Base-by-base conservation (phyloP, 768 basidiomycete genomes). In the Trametes cinnabarina region DNA sequence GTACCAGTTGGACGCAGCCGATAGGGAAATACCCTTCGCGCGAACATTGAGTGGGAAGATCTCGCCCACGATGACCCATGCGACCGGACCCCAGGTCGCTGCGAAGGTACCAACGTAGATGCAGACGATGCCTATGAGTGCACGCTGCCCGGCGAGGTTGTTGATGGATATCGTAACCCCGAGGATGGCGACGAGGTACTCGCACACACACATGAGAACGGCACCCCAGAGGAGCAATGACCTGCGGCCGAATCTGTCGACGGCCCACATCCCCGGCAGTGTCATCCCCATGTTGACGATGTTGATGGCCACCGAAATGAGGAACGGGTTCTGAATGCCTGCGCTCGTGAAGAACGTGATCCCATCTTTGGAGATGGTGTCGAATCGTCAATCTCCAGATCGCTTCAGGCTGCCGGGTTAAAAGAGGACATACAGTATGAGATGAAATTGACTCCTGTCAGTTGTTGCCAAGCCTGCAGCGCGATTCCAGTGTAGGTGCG, bases 241-340 rank as follows among this genome's bases (percentile, higher is more conserved):
- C 55, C 92, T 85, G 61, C 92, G 90, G 65, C 92, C 92, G 68
- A 88, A 81, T 46, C 79, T 78, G 69, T 95, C 92, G 56, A 94
- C 83, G 66, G 85, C 82, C 73, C 79, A 91, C 72, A 93, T 84
- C 22, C 88, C 88, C 58, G 88, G 77, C 23, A 90, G 74, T 37
- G 93, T 94, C 74, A 86, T 90, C 69, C 78, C 76, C n/a, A 85
- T 83, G 68, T 90, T 87, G 73, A 92, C 86, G 66, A 89, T 77
- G 66, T 81, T 84, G 62, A 86, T 88, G 61, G 81, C 82, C 60
- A 90, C 79, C 48, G 79, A 74, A 67, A 84, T 83, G 51, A 87
- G 69, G 74, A 76, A 79, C 48, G 77, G 72, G 64, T 76, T 68
- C 19, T 61, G 51, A 51, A 79, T 76, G 42, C 77, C 76, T 15